Evolutionary conservation across 208 protist species (phyloP).

Genomic region (Trypanosoma scelopori): DNA sequence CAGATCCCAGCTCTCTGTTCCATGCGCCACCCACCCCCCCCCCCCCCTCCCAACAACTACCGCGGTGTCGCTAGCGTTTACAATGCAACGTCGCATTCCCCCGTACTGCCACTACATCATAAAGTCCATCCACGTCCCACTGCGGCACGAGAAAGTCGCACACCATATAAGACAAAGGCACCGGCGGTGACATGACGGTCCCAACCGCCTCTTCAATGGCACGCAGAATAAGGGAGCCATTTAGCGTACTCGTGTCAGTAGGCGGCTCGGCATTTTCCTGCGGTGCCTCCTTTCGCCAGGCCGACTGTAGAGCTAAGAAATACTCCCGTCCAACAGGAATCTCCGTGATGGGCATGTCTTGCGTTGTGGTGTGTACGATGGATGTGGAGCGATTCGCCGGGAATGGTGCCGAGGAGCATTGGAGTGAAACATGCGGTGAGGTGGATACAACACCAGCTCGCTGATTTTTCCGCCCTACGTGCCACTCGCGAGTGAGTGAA

Average conservation of each 20-base stretch:
- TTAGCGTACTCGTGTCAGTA: constrained; percentile 35
- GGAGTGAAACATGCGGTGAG: constrained; percentile 22
- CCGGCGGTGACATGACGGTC: constrained; percentile 38
- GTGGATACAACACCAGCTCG: constrained; percentile 4
- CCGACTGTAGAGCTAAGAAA: constrained; percentile 47
- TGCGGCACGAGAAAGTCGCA: constrained; percentile 57
- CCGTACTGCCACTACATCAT: constrained; percentile 33
- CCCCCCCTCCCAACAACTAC: no score
- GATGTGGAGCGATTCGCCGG: constrained; percentile 40
- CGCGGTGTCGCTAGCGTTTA: neutral
- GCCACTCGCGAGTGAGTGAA: constrained; percentile 25
- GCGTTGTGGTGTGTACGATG: constrained; percentile 20
- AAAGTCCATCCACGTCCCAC: constrained; percentile 65
- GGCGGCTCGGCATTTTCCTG: constrained; percentile 24
- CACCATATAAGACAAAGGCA: constrained; percentile 73
- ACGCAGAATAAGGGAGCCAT: constrained; percentile 46
- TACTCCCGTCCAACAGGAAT: constrained; percentile 56
- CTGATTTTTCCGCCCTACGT: constrained; percentile 2
- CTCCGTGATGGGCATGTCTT: neutral
- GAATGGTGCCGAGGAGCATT: constrained; percentile 30
- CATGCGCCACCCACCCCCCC: no score
- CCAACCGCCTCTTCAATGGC: constrained; percentile 37
- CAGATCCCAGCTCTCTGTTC: no score
- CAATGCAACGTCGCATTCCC: constrained; percentile 3
- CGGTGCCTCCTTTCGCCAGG: constrained; percentile 26